Conservation (phyloP, 768 basidiomycete genomes). For the Trametes sanguinea region DNA sequence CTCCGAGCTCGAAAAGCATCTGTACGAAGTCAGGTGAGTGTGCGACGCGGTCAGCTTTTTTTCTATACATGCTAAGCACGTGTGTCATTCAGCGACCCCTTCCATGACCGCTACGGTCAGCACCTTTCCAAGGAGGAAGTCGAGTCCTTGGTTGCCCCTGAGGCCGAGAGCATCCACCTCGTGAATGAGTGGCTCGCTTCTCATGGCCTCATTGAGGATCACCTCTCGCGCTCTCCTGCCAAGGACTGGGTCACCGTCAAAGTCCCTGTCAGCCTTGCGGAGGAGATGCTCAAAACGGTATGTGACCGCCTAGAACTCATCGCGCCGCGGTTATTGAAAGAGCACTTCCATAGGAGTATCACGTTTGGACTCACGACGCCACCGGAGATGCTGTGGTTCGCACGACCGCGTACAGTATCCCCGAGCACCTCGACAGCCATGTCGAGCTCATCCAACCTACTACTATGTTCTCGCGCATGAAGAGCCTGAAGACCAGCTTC, state of each 20-base stretch:
- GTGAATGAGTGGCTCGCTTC: slow-evolving; percentile 65
- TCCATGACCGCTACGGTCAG: slow-evolving; percentile 36
- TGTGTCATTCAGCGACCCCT: slow-evolving; percentile 27
- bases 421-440: slow-evolving; percentile 56
- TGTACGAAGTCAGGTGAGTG: slow-evolving; percentile 52
- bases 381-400: slow-evolving; percentile 59
- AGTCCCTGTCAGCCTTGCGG: slow-evolving; percentile 59
- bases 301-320: slow-evolving; percentile 15
- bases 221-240: slow-evolving; percentile 58
- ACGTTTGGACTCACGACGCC: slow-evolving; percentile 56
- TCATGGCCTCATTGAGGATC: slow-evolving; percentile 52
- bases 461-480: slow-evolving; percentile 60
- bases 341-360: slow-evolving; percentile 50
- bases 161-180: slow-evolving; percentile 48
- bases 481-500: slow-evolving; percentile 44
- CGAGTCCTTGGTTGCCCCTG: slow-evolving; percentile 61
- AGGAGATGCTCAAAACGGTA: slow-evolving; percentile 73
- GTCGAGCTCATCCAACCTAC: slow-evolving; percentile 74
- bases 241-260: slow-evolving; percentile 68
- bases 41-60: not conserved
- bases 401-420: slow-evolving; percentile 71
- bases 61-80: no score
- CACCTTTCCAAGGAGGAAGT: slow-evolving; percentile 66
- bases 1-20: slow-evolving; percentile 48
- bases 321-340: not conserved